Evolutionary conservation across 148 eudicot genomes (phyloP).

Genomic region (Silene latifolia): DNA sequence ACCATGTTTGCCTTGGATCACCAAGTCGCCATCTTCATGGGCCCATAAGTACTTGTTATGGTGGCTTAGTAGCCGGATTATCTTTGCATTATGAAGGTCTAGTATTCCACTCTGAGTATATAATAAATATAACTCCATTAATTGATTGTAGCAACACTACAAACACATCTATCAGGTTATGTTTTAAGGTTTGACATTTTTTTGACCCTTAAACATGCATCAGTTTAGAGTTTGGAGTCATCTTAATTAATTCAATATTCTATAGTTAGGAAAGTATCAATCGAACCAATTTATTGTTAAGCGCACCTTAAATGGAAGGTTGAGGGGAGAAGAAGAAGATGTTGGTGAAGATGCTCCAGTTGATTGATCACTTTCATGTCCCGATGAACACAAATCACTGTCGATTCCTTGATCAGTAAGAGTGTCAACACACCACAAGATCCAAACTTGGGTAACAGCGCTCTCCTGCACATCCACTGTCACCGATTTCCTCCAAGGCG

Average conservation of each 20-base stretch:
- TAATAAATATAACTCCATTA: background rate
- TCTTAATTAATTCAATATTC: no score
- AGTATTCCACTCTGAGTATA: constrained; percentile 4
- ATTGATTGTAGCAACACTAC: no score
- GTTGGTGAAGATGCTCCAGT: constrained; percentile 3
- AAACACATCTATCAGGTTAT: no score
- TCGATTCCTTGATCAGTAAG: constrained; percentile 9
- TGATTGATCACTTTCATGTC: constrained; percentile 1
- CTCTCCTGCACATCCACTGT: constrained; percentile 60
- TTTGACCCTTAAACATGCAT: no score
- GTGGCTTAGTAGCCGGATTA: constrained; percentile 51
- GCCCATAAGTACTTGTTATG: constrained; percentile 63
- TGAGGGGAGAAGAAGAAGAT: background rate
- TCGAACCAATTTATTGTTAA: background rate
- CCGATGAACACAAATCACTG: background rate
- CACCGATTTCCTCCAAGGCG: constrained; percentile 65
- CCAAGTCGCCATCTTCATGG: constrained; percentile 49
- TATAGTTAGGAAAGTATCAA: no score
- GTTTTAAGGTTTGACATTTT: no score
- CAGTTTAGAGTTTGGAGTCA: no score
- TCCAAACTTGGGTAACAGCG: constrained; percentile 37
- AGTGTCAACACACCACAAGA: constrained; percentile 32
- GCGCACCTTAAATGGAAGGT: constrained; percentile 1
- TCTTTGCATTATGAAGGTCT: constrained; percentile 43
- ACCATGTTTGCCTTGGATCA: constrained; percentile 53